Conservation (phyloP, 2,329 filamentous ascomycete species). For the Orbilia blumenaviensis region DNA sequence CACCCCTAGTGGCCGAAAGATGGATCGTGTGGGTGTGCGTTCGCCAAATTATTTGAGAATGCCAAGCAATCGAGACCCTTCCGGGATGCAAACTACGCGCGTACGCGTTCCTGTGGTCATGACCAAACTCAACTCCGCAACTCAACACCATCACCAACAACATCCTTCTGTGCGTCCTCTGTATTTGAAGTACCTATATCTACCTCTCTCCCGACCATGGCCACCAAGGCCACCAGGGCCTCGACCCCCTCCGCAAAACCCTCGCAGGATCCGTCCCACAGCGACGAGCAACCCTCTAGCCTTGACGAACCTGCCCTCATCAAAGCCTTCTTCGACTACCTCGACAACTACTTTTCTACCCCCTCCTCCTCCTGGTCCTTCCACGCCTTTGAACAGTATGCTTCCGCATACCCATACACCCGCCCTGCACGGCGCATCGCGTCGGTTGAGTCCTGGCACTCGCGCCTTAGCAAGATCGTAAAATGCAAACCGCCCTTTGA, state of each 20-base stretch:
- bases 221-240: not conserved
- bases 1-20: no score
- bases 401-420: not conserved
- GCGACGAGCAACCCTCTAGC: not conserved
- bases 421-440: not conserved
- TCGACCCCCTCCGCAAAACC: not conserved
- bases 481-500: not conserved
- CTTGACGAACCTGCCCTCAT: not conserved
- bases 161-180: not conserved
- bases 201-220: not conserved
- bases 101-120: not conserved
- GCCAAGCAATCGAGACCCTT: not conserved
- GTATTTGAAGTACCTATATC: no score
- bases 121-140: no score
- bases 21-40: no score
- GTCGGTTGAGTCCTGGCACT: not conserved
- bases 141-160: not conserved
- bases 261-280: not conserved
- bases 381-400: constrained; percentile 1
- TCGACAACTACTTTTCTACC: not conserved
- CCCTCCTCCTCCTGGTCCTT: constrained; percentile 3
- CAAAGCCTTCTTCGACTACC: not conserved
- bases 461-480: constrained; percentile 3
- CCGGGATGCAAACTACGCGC: not conserved
- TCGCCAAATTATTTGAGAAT: no score